Base-by-base conservation (phyloP, 2,329 filamentous ascomycete species). In the Trichoderma polysporum region DNA sequence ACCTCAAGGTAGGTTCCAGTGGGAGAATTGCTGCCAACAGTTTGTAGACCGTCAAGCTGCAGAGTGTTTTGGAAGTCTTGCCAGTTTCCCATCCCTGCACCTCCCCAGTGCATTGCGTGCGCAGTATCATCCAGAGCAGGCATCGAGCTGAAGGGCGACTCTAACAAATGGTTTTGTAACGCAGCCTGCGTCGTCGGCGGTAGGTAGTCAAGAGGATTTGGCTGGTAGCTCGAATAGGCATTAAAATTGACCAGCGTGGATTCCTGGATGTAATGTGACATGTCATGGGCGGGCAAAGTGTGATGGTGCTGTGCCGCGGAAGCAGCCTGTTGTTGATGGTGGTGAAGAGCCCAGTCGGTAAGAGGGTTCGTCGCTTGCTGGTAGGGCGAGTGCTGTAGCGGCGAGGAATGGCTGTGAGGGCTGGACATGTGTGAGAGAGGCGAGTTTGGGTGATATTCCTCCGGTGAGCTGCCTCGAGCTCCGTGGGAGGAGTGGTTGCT, bases 1-100 rank as follows among this genome's bases (percentile, higher is more conserved):
- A 97, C 91, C 78, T 97, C 94, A 54, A 97, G 82, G 77, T 92
- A 94, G 68, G 86, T 81, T 52, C 79, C 79, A 2, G 80, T 82
- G 22, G 80, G 80, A 12, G 80, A 82, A 66, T 79, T 80, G 74
- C 81, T 82, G 60, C 81, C 81, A 41, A 81, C 80, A 58, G 79
- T 76, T 33, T 74, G 71, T 31, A 83, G 68, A 9, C 76, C 77
- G 74, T 85, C 80, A 78, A 90, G 85, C 71, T 91, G 82, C 66
- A 82, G 69, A 35, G 75, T 79, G 67, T 86, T 84, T 72, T 91
- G 88, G 73, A 97, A 91, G 74, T 97, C 93, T 70, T 92, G 89
- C 88, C 90, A 93, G 71, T 91, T 90, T 58, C 90, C 87, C 80
- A 91, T 88, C 70, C 88, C 86, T 69, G 85, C 78, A 57, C 77